Base-by-base conservation (phyloP, 108 stramenopile genomes). In the Mediolabrus comicus region DNA sequence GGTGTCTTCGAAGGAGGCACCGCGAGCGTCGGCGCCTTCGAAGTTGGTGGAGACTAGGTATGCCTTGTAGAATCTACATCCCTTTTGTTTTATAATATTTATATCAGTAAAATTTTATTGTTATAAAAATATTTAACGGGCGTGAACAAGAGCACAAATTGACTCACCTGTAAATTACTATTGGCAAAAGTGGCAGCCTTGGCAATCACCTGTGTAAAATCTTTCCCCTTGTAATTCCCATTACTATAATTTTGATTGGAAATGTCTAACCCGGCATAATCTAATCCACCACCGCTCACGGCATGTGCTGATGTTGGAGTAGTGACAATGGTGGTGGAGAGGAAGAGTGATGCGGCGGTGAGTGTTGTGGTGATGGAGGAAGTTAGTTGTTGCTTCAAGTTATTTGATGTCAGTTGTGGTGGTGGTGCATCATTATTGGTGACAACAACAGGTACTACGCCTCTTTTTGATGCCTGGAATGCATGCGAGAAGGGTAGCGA, bases 41-140 rank as follows among this genome's bases (percentile, higher is more conserved):
- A 91, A 94, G 65, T 94, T 79, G 49, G 90, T 66, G 43, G 86
- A 81, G 46, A 91, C 85, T n/a, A n/a, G n/a, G n/a, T 84, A 91
- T n/a, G 93, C 90, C 62, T 94, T 94, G 80, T 90, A 91, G 67
- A 94, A 94, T 33, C 93, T 67, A 56, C 93, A 94, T 22, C 93
- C 93, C 46, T n/a, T n/a, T n/a, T n/a, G n/a, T n/a, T n/a, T n/a
- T n/a, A n/a, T n/a, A n/a, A n/a, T n/a, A n/a, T n/a, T n/a, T n/a
- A n/a, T n/a, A n/a, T n/a, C n/a, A n/a, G n/a, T n/a, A n/a, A n/a
- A n/a, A n/a, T n/a, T n/a, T n/a, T n/a, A n/a, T n/a, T n/a, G n/a
- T n/a, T n/a, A n/a, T n/a, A n/a, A n/a, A n/a, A n/a, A n/a, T n/a
- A n/a, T n/a, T n/a, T n/a, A n/a, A n/a, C n/a, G n/a, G n/a, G n/a